Base-by-base conservation (phyloP, 441 rosid genomes). In the Aquilaria agallochum region DNA sequence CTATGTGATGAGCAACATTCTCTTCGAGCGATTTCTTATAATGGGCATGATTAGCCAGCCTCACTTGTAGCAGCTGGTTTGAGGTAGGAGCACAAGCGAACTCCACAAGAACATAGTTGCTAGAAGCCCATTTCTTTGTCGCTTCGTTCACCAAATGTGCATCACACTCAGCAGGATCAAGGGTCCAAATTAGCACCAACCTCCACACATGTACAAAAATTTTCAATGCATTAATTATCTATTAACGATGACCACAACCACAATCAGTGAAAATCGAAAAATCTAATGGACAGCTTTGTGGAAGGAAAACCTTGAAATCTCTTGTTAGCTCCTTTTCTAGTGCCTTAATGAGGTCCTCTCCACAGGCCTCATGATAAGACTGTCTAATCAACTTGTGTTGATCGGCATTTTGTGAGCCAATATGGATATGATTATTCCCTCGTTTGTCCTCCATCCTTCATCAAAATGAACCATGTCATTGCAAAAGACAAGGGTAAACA, bases 381-480 rank as follows among this genome's bases (percentile, higher is more conserved):
- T 80, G 74, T 50, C 86, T 78, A 62, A 88, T 88, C 61, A 53
- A 45, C 71, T 75, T 86, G 60, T 90, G 81, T 62, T 88, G 96
- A 42, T 68, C 77, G 34, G 92, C 89, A 72, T 77, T 86, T 59
- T 93, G 75, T 84, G 96, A 50, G 72, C 90, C 86, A 91, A 74
- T 54, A 91, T 83, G 66, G 27, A 20, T 71, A 88, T 81, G 80
- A 90, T 88, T 87, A 84, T 71, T 15, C 72, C 86, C 80, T 90
- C 97, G 62, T 90, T 88, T 40, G 27, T 86, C 9, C 93, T 93
- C 97, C 97, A 90, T 75, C 97, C 97, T 88, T 80, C 64, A 36
- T 30, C 14, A 56, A 55, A 15, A 20, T 50, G 32, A 10, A 48
- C 32, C 55, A 42, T 56, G 53, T 30, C 31, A 55, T 44, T 45